Evolutionary conservation across 345 rosid genomes (phyloP), one percentile per base, ranked within the genome.

Genomic region (Crucihimalaya himalaica): DNA sequence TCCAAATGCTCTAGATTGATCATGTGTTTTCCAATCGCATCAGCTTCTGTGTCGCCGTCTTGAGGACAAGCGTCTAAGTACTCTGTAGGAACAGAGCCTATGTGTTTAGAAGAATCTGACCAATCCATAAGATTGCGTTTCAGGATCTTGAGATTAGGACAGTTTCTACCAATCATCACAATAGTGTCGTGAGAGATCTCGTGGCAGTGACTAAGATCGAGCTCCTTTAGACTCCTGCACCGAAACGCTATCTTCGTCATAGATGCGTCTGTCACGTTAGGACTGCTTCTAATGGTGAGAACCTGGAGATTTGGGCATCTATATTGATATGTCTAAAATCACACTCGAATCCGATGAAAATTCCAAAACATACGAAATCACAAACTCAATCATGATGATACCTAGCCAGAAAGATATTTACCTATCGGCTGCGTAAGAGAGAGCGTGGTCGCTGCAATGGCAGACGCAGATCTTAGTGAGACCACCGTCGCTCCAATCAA

Each of bases 41-140:
- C 78, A 18, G 97, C 98, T 64, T 94, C 96, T 0, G 73, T 59
- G 79, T 89, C 93, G 6, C 97, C 95, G 55, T 94, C 98, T 79
- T 84, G 91, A 19, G 96, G 98, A 74, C 88, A 89, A 54, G 91
- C 80, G 59, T 88, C 82, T 35, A 91, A 74, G 28, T 89, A 89
- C 73, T 85, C 90, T 15, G 20, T 0, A 1, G 97, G 98, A 60
- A 89, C 92, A 69, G 76, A 75, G 68, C 93, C 87, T 0, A 2
- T 79, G 54, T 85, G 87, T 10, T 86, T 85, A 23, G 91, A 91
- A 61, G 96, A 79, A 75, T 91, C 91, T 13, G 90, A 79, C 90
- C 90, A 83, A 66, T 88, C 90, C 93, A 87, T 79, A 4, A 91
- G 73, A 46, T 88, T 93, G 12, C 98, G 82, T 79, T 86, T 91